phyloP scores from a whole-genome alignment of 2,329 filamentous ascomycete species.

The Colletotrichum falcatum region DNA sequence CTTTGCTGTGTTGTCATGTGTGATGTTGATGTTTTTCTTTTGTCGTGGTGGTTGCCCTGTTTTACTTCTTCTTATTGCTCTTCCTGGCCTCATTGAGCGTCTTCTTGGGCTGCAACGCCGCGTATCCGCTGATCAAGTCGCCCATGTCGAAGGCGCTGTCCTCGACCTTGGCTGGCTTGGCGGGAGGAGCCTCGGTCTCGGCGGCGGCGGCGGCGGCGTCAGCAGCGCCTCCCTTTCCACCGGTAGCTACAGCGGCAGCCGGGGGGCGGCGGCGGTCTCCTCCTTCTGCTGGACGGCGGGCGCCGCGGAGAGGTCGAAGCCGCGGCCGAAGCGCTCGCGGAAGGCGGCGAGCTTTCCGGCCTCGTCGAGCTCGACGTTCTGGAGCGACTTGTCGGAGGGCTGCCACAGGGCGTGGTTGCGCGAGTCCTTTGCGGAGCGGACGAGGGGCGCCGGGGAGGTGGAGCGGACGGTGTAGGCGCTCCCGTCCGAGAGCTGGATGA shows the following conservation, averaged over 20 bases:
- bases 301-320: constrained; percentile 76
- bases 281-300: constrained; percentile 30
- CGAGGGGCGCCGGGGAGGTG: constrained; percentile 74
- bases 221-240: constrained; percentile 3
- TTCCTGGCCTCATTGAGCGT: constrained; percentile 53
- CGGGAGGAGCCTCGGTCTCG: constrained; percentile 45
- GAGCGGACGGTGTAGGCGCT: constrained; percentile 85
- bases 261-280: neutral
- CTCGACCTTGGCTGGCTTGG: constrained; percentile 40
- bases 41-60: constrained; percentile 43
- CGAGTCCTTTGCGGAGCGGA: constrained; percentile 79
- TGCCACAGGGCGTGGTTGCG: constrained; percentile 94
- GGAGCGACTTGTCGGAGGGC: constrained; percentile 81
- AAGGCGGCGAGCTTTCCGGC: constrained; percentile 90
- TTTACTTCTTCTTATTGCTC: constrained; percentile 58
- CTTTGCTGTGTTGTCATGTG: neutral
- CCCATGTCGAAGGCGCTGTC: constrained; percentile 52
- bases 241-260: neutral
- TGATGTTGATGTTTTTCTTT: constrained; percentile 41
- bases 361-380: constrained; percentile 95
- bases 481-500: constrained; percentile 92
- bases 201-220: constrained; percentile 43
- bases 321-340: constrained; percentile 83
- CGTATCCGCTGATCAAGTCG: constrained; percentile 66
- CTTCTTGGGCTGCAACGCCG: constrained; percentile 45